phyloP scores from a whole-genome alignment of 352 stramenopile species.

The Bremia lactucae region DNA sequence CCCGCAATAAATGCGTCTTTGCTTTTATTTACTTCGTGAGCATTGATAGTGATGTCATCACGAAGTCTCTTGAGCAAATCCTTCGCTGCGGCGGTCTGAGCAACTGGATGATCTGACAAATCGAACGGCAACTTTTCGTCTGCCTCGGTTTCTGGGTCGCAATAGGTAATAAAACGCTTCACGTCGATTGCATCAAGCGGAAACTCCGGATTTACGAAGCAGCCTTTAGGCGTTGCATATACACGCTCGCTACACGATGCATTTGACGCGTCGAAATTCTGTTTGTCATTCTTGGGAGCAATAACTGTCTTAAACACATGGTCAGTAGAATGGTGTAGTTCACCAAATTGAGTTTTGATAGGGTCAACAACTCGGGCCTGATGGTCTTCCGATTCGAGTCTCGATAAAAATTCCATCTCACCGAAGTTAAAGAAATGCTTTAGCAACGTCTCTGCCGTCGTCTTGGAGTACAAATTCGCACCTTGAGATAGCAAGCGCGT shows the following conservation, averaged over 20 bases:
- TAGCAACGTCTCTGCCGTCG: conserved; percentile 60
- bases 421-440: conserved; percentile 80
- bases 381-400: conserved; percentile 45
- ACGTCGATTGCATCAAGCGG: conserved; percentile 63
- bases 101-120: conserved; percentile 77
- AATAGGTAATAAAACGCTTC: conserved; percentile 61
- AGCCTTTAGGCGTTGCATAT: conserved; percentile 19
- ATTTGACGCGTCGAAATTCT: conserved; percentile 61
- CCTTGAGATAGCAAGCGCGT: conserved; percentile 56
- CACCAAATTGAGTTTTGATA: conserved; percentile 59
- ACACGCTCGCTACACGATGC: conserved; percentile 55
- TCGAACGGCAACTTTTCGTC: conserved; percentile 85
- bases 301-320: conserved; percentile 18
- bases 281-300: conserved; percentile 1
- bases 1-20: conserved; percentile 67
- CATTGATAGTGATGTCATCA: conserved; percentile 88
- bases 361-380: conserved; percentile 37
- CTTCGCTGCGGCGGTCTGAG: conserved; percentile 89
- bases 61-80: conserved; percentile 88
- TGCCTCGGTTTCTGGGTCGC: conserved; percentile 46
- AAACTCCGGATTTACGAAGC: conserved; percentile 57
- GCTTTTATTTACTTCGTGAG: conserved; percentile 52
- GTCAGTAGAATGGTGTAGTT: conserved; percentile 38
- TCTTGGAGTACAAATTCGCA: conserved; percentile 76
- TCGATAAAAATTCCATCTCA: conserved; percentile 52